Percentiles rank a stretch among this genome's conserved stretches.
phyloP scores from a whole-genome alignment of 2,329 filamentous ascomycete species.

The Macroventuria anomochaeta region DNA sequence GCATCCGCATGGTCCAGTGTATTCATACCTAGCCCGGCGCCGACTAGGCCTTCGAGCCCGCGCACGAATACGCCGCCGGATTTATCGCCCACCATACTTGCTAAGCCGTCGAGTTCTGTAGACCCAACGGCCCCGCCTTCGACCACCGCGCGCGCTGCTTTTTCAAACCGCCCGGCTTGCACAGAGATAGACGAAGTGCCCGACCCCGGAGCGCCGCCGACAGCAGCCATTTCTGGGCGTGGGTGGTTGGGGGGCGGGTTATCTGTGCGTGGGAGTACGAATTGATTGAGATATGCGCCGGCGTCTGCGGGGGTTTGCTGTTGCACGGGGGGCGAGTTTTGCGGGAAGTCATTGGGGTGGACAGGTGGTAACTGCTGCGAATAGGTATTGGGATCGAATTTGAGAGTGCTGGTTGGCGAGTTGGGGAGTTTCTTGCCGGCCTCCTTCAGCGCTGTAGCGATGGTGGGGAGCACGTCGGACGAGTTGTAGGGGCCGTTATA shows the following conservation, averaged over 20 bases:
- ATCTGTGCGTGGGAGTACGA: conserved; percentile 46
- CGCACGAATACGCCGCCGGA: conserved; percentile 46
- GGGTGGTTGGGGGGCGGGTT: conserved; percentile 42
- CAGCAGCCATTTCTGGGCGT: conserved; percentile 44
- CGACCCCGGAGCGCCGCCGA: conserved; percentile 42
- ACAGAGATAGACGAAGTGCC: conserved; percentile 43
- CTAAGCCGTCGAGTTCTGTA: conserved; percentile 44
- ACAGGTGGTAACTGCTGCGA: conserved; percentile 35
- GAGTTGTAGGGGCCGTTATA: conserved; percentile 25
- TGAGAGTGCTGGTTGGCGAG: conserved; percentile 32
- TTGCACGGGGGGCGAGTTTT: conserved; percentile 23
- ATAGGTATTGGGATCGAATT: conserved; percentile 31
- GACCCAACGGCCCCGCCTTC: conserved; percentile 40
- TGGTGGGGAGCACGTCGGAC: conserved; percentile 44
- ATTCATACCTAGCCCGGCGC: conserved; percentile 31
- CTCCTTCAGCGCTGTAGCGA: conserved; percentile 46
- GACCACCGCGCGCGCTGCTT: conserved; percentile 44
- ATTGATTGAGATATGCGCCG: conserved; percentile 45
- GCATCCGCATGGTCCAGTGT: not conserved
- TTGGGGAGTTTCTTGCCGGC: conserved; percentile 44
- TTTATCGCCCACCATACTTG: conserved; percentile 42
- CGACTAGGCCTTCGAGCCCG: conserved; percentile 45
- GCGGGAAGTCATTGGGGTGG: conserved; percentile 26
- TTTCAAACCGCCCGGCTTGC: conserved; percentile 31
- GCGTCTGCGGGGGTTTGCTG: conserved; percentile 45